phyloP scores from a whole-genome alignment of 352 stramenopile species.

The Pythium insidiosum region DNA sequence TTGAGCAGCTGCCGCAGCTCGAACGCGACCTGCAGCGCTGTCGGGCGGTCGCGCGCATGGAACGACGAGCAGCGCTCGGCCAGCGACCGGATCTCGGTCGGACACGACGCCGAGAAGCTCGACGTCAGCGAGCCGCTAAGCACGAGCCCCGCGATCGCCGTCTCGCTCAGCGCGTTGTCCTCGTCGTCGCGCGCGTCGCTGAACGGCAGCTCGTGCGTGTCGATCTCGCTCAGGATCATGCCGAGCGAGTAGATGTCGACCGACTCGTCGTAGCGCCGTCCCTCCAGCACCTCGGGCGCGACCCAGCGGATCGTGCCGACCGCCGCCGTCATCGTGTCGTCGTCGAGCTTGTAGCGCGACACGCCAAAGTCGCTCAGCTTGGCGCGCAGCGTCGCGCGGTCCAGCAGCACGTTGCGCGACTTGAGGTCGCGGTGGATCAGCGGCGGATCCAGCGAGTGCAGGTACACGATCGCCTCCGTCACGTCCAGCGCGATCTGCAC shows the following conservation, averaged over 20 bases:
- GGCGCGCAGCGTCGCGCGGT: not conserved
- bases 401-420: slow-evolving; percentile 5
- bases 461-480: slow-evolving; percentile 14
- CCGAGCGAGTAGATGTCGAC: too few relatives aligned
- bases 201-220: slow-evolving; percentile 11
- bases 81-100: slow-evolving; percentile 12
- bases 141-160: slow-evolving; percentile 14
- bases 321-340: slow-evolving; percentile 9
- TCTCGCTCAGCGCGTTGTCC: slow-evolving; percentile 6
- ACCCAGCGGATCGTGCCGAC: slow-evolving; percentile 13
- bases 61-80: slow-evolving; percentile 15
- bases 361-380: slow-evolving; percentile 10
- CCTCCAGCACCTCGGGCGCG: slow-evolving; percentile 9
- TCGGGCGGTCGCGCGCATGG: slow-evolving; percentile 12
- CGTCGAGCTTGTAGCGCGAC: slow-evolving; percentile 4
- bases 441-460: slow-evolving; percentile 6
- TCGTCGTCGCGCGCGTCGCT: slow-evolving; percentile 8
- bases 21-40: slow-evolving; percentile 13
- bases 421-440: slow-evolving; percentile 12
- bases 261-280: too few relatives aligned
- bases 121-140: slow-evolving; percentile 7
- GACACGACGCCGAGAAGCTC: slow-evolving; percentile 18
- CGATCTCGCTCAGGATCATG: too few relatives aligned
- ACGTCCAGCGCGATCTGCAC: slow-evolving; percentile 8
- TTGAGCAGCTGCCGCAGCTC: too few relatives aligned